A percentile compares a stretch with the other conserved stretches of the same genome.
Evolutionary conservation across 140 eudicot genomes (phyloP).

Genomic region (Anethum foeniculum): DNA sequence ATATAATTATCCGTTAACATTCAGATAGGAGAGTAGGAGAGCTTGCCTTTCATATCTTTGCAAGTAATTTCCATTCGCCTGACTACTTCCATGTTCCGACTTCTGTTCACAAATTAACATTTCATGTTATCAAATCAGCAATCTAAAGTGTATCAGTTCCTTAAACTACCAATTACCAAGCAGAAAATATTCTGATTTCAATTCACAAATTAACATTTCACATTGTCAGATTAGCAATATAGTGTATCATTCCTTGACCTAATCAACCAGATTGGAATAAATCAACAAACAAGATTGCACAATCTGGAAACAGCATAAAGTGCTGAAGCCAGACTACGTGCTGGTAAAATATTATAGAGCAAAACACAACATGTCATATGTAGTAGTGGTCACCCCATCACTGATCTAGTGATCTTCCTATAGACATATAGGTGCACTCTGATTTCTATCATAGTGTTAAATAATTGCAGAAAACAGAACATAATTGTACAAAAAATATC

Average conservation of each 20-base stretch:
- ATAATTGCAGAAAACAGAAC: background rate
- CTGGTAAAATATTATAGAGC: too few species aligned
- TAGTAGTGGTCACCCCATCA: too few species aligned
- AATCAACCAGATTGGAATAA: too few species aligned
- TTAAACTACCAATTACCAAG: background rate
- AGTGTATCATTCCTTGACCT: background rate
- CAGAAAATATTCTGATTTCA: too few species aligned
- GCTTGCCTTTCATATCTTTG: constrained; percentile 25
- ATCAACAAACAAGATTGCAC: background rate
- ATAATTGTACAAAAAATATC: background rate
- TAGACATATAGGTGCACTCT: too few species aligned
- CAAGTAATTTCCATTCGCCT: constrained; percentile 20
- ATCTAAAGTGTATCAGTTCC: background rate
- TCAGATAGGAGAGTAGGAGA: background rate
- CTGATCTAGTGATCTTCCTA: too few species aligned
- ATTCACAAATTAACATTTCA: background rate
- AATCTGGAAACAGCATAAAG: background rate
- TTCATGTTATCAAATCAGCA: background rate
- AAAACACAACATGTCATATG: too few species aligned
- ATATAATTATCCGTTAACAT: background rate
- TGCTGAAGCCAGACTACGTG: background rate
- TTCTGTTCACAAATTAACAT: background rate
- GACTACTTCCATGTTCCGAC: background rate
- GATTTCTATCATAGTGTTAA: too few species aligned
- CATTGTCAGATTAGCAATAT: background rate